These are phyloP conservation scores for Apiospora sp. DNA, from an alignment of 2,329 filamentous ascomycete species.

Conservation along the genomic window DNA sequence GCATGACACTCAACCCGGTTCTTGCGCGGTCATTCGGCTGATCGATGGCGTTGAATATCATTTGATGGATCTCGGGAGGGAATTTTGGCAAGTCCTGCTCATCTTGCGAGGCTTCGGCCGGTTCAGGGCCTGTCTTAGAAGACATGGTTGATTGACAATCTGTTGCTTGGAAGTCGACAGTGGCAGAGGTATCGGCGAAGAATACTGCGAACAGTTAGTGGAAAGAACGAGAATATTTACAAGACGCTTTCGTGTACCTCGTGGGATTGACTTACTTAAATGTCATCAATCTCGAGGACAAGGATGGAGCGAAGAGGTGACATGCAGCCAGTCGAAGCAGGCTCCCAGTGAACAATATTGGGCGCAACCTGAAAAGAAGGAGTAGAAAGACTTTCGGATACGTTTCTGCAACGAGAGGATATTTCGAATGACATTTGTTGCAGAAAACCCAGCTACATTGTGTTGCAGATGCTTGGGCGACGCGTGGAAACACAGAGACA, in stretches of 20 bases:
- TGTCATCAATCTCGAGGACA: background rate
- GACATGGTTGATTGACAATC: background rate
- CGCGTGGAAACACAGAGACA: rapidly evolving
- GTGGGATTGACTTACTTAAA: background rate
- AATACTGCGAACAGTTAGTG: background rate
- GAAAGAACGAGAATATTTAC: background rate
- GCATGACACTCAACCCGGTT: background rate
- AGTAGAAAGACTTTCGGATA: background rate
- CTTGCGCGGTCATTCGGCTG: background rate
- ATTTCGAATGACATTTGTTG: background rate
- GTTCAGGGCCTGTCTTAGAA: background rate
- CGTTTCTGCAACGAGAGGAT: background rate
- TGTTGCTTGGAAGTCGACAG: rapidly evolving
- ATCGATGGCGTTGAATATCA: background rate
- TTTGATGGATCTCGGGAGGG: background rate
- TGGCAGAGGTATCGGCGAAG: background rate
- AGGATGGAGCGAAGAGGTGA: too few relatives aligned
- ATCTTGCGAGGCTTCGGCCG: background rate
- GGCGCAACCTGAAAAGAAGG: background rate
- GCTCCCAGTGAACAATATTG: background rate
- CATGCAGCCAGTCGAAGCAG: background rate
- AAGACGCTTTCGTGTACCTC: background rate
- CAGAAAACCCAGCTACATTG: background rate
- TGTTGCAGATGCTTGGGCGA: background rate
- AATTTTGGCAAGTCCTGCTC: background rate